Percentiles rank a stretch among this genome's conserved stretches.
phyloP scores from a whole-genome alignment of 345 rosid genomes.

The Bruguiera parviflora region DNA sequence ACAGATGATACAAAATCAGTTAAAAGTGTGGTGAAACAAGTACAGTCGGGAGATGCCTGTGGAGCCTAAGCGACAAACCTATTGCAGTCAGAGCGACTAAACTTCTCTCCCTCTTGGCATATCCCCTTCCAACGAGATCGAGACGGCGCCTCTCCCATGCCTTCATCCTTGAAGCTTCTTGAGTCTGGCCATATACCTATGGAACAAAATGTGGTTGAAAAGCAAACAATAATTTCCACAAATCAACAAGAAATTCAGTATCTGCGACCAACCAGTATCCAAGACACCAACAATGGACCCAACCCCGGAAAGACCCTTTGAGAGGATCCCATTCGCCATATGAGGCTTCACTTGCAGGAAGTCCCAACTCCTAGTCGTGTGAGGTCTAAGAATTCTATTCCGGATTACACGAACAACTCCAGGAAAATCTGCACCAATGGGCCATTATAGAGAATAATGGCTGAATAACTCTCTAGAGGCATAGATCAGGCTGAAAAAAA shows the following conservation, averaged over 20 bases:
- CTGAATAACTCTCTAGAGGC: neutral
- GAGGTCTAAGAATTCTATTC: slow-evolving; percentile 39
- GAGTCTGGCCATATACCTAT: slow-evolving; percentile 25
- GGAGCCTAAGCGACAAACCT: slow-evolving; percentile 4
- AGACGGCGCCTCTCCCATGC: slow-evolving; percentile 3
- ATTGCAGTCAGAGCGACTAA: slow-evolving; percentile 17
- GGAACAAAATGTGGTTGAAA: neutral
- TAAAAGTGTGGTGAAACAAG: neutral
- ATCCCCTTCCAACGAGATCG: slow-evolving; percentile 18
- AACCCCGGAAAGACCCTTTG: slow-evolving; percentile 36
- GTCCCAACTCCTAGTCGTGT: slow-evolving; percentile 62
- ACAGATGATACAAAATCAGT: neutral
- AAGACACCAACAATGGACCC: slow-evolving; percentile 50
- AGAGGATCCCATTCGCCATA: slow-evolving; percentile 35
- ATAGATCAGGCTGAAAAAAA: slow-evolving; percentile 5
- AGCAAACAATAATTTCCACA: neutral
- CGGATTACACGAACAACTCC: slow-evolving; percentile 40
- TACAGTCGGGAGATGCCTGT: neutral
- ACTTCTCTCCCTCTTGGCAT: slow-evolving; percentile 18
- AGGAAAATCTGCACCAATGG: slow-evolving; percentile 34
- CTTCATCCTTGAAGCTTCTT: slow-evolving; percentile 13
- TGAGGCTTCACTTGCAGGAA: slow-evolving; percentile 41
- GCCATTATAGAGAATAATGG: neutral
- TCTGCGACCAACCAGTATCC: slow-evolving; percentile 41
- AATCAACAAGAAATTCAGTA: neutral